Evolutionary conservation across 2,329 filamentous ascomycete species (phyloP), one percentile per base, ranked within the genome.

Genomic region (Tolypocladium sp.): DNA sequence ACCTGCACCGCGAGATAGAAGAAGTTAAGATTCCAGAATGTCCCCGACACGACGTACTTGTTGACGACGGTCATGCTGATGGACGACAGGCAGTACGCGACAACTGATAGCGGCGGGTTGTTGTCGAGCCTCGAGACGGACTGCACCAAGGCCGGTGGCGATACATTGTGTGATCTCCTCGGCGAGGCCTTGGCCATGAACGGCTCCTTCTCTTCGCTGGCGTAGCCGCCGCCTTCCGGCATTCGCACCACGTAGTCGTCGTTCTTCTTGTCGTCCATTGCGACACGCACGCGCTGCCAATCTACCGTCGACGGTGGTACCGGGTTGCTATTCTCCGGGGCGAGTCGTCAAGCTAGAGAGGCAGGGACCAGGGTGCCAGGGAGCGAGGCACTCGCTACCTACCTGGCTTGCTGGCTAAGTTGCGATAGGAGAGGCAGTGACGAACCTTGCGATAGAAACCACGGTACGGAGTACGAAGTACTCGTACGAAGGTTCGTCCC

Each of bases 21-120:
- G 76, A 97, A 96, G 77, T 95, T 96, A 69, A 99, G 78, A 77
- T 97, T 99, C 84, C 95, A 99, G 65, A 88, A 85, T 57, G 83
- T 82, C 61, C 93, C 94, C 12, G 91, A 97, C 53, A 99, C 85
- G 63, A 97, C 92, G 74, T 94, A 99, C 82, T 99, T 99, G 79
- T 99, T 99, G 74, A 95, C 94, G 20, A 97, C 90, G 9, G 94
- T 99, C 94, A 99, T 99, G 74, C 93, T 84, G 71, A 99, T 99
- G n/a, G 92, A 97, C 57, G 93, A 91, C 69, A 89, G 80, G 75
- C 94, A 99, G 80, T 99, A 99, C 54, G 90, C 86, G 64, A 96
- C 72, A 67, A 99, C 90, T 27, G 93, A 92, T 7, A 56, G 40
- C 5, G 54, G 94, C 72, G 53, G 90, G 74, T 86, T 94, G 76